These are phyloP conservation scores for Penicillium aurantiogriseum DNA, from an alignment of 2,329 filamentous ascomycete genomes.

Conservation along the genomic window DNA sequence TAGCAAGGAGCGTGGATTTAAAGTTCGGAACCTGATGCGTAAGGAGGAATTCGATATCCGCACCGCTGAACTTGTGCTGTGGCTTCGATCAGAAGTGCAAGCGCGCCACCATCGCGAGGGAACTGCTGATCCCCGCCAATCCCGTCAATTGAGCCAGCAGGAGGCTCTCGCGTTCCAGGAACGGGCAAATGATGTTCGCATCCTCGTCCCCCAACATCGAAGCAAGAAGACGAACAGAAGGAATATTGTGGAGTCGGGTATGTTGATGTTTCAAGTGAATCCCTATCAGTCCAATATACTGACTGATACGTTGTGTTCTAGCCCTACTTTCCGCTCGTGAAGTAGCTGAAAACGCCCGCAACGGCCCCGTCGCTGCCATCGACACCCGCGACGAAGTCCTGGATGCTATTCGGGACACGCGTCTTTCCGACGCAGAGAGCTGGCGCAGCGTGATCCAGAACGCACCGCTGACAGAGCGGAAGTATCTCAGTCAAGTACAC, in stretches of 20 bases:
- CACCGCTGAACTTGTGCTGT: conserved; percentile 68
- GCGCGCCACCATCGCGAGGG: conserved; percentile 68
- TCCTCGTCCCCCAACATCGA: conserved; percentile 77
- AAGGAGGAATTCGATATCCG: conserved; percentile 82
- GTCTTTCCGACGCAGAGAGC: conserved; percentile 74
- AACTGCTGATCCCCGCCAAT: conserved; percentile 43
- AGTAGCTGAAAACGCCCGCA: conserved; percentile 68
- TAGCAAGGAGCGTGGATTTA: conserved; percentile 59
- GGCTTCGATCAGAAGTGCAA: conserved; percentile 77
- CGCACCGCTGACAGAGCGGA: conserved; percentile 72
- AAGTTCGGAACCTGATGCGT: conserved; percentile 73
- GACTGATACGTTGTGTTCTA: conserved; percentile 21
- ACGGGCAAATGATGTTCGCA: conserved; percentile 71
- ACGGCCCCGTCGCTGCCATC: conserved; percentile 80
- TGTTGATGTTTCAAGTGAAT: conserved; percentile 44
- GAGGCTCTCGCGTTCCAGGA: conserved; percentile 40
- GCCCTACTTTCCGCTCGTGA: conserved; percentile 57
- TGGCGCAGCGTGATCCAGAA: conserved; percentile 81
- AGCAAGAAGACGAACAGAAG: conserved; percentile 90
- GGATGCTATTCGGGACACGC: conserved; percentile 70
- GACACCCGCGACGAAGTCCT: conserved; percentile 84
- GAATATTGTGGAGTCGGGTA: conserved; percentile 79
- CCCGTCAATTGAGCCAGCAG: conserved; percentile 42
- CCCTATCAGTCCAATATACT: neutral
- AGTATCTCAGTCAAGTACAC: conserved; percentile 80